Base-by-base conservation (phyloP, 495 filamentous ascomycete genomes). In the Hypoxylon cercidicola region DNA sequence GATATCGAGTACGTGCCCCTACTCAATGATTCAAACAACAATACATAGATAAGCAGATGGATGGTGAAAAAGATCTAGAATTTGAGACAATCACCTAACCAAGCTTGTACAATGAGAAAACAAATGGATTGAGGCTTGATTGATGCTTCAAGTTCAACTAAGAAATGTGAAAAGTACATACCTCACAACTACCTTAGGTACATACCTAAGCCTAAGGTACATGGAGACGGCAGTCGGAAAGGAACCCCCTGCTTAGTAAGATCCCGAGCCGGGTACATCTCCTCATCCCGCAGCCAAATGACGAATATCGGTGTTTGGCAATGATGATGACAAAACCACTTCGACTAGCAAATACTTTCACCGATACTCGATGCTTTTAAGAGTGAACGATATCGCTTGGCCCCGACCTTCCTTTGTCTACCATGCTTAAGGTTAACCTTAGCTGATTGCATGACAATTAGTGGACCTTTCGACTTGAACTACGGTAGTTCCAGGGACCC, bases 221-320 rank as follows among this genome's bases (percentile, higher is more conserved):
- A 39, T 44, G 54, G 25, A n/a, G 58, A 43, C 64, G 64, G 65
- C 50, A 59, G 49, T 63, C 60, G 65, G 64, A 62, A 48, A 43
- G 48, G 49, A 21, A 7, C 44, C 2, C 39, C 20, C 18, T 40
- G 55, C 35, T 60, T 44, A 55, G 12, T 48, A 48, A 59, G 20
- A 19, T 4, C 21, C 62, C 62, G 49, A 50, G 43, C 48, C 58
- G 52, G 58, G 54, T 69, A 61, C 55, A 69, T 65, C 53, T 65
- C 65, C 56, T 65, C 66, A 69, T 69, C 13, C 66, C 61, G 61
- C 52, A 47, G 16, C 43, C 23, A 54, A 69, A 69, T 69, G 66
- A 64, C 61, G 61, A 65, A 60, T 39, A 43, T 68, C 65, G 65
- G 64, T 37, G 34, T 19, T 47, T 8, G 45, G 49, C n/a, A 51